These are phyloP conservation scores for Phanerodontia chrysosporium DNA, from an alignment of 768 basidiomycete genomes.

Conservation along the genomic window DNA sequence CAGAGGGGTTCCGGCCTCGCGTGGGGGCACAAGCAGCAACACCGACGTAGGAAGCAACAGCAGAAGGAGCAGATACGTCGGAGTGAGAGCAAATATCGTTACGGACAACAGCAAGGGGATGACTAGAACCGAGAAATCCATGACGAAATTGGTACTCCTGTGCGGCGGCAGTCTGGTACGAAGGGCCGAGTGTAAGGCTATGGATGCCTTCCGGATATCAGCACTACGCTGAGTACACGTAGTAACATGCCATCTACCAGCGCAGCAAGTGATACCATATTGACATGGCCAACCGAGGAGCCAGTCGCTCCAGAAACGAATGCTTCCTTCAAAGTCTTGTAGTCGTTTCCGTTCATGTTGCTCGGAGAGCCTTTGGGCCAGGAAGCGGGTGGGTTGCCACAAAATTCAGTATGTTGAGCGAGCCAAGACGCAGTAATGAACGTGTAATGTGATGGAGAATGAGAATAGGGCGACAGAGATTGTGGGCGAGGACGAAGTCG, in stretches of 20 bases:
- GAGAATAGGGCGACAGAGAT: too few relatives aligned
- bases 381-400: not conserved
- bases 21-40: conserved; percentile 40
- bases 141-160: conserved; percentile 34
- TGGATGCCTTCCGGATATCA: conserved; percentile 52
- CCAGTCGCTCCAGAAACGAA: conserved; percentile 78
- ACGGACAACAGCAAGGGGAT: conserved; percentile 79
- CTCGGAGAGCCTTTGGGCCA: too few relatives aligned
- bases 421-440: too few relatives aligned
- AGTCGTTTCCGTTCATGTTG: conserved; percentile 28
- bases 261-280: conserved; percentile 59
- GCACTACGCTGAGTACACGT: conserved; percentile 1
- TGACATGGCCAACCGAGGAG: conserved; percentile 63
- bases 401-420: not conserved
- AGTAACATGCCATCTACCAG: conserved; percentile 42
- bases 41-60: conserved; percentile 44
- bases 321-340: conserved; percentile 77
- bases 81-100: conserved; percentile 65
- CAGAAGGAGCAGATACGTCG: conserved; percentile 45
- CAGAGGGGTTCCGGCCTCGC: conserved; percentile 43
- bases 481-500: too few relatives aligned
- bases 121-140: conserved; percentile 64
- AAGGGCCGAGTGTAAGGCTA: conserved; percentile 63
- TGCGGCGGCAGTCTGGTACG: conserved; percentile 43
- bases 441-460: too few relatives aligned